Conservation (phyloP, 2,329 filamentous ascomycete genomes). For the Diaporthe caulivora region DNA sequence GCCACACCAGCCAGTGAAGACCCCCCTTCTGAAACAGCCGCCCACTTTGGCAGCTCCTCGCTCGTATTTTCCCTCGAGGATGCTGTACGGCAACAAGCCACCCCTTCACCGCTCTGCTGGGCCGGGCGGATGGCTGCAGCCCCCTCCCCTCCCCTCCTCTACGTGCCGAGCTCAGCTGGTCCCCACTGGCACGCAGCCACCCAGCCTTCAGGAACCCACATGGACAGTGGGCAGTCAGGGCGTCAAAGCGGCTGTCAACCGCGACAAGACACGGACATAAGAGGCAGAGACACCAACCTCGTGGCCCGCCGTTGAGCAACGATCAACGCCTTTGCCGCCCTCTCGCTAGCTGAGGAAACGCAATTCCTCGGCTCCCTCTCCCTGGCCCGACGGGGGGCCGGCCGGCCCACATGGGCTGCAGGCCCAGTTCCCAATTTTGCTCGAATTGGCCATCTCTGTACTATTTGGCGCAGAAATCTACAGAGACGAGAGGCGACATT, state of each 20-base stretch:
- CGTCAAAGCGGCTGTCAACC: constrained; percentile 21
- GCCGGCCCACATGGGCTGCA: constrained; percentile 2
- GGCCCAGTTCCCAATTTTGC: constrained; percentile 5
- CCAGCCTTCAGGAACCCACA: neutral
- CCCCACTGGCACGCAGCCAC: constrained; percentile 5
- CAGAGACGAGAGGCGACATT: constrained; percentile 15
- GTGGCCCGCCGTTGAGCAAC: constrained; percentile 18
- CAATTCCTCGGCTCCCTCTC: neutral
- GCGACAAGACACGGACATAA: neutral
- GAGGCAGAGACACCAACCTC: constrained; percentile 21
- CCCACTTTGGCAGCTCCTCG: constrained; percentile 24
- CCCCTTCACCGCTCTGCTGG: constrained; percentile 31
- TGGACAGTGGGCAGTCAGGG: neutral
- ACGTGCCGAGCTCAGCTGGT: neutral
- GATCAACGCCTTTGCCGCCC: constrained; percentile 8
- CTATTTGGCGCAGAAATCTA: constrained; percentile 22
- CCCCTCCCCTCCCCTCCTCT: neutral
- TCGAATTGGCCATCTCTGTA: neutral
- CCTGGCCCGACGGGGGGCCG: neutral
- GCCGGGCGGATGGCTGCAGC: constrained; percentile 13
- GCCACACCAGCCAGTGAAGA: neutral
- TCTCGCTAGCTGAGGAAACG: neutral
- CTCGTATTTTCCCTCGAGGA: constrained; percentile 23
- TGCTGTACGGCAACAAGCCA: neutral
- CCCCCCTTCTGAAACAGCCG: constrained; percentile 36